Base-by-base conservation (phyloP, 441 rosid genomes). In the Viola pubescens region DNA sequence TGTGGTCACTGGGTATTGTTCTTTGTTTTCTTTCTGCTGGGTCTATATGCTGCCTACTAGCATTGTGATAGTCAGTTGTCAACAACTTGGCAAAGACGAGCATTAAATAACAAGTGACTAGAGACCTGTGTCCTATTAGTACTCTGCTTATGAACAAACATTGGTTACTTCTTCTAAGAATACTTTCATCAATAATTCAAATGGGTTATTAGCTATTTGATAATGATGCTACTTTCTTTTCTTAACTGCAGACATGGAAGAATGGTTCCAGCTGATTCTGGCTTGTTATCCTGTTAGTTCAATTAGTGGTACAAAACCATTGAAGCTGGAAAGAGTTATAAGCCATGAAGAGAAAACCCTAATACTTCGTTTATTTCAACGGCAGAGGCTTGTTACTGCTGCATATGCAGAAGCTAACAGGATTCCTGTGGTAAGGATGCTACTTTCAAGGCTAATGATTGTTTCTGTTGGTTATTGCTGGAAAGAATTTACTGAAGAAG, bases 191-290 rank as follows among this genome's bases (percentile, higher is more conserved):
- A n/a, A n/a, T n/a, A n/a, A n/a, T n/a, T n/a, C n/a, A n/a, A n/a
- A n/a, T n/a, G n/a, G n/a, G n/a, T n/a, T n/a, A n/a, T n/a, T n/a
- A n/a, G n/a, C n/a, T n/a, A n/a, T n/a, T n/a, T n/a, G n/a, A n/a
- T n/a, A n/a, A n/a, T n/a, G n/a, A n/a, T n/a, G n/a, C n/a, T n/a
- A n/a, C n/a, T n/a, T n/a, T n/a, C n/a, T n/a, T n/a, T n/a, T n/a
- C n/a, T n/a, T n/a, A n/a, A n/a, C n/a, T n/a, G n/a, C n/a, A 94
- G 98, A 83, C 72, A 81, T 79, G 92, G 88, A 86, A 73, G 95
- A 86, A 47, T 92, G 96, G 98, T 80, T 87, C 73, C 85, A 78
- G 63, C 78, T 92, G 71, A 84, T 88, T 75, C 52, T 86, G 54
- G 80, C 89, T 74, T 92, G 97, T 82, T 92, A 89, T 75, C 98